phyloP scores from a whole-genome alignment of 129 eudicot genomes.

The Flaveria trinervia region DNA sequence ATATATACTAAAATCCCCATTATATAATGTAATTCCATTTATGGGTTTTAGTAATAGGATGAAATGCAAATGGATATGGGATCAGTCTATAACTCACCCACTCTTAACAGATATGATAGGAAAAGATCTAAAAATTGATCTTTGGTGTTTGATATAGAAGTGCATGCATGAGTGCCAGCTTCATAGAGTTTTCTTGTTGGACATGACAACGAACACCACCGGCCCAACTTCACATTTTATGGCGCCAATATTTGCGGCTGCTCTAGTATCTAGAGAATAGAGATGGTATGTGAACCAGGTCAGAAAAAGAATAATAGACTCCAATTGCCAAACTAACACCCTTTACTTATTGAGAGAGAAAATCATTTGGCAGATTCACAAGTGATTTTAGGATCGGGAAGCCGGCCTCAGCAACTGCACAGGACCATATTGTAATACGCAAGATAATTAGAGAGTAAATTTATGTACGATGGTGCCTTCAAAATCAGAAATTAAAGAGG shows the following conservation, averaged over 20 bases:
- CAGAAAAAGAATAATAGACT: conserved; percentile 83
- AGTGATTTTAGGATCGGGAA: conserved; percentile 44
- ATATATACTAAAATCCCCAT: too few species aligned
- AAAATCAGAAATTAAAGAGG: neutral
- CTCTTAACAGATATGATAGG: conserved; percentile 23
- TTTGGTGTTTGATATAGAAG: conserved; percentile 43
- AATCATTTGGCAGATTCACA: conserved; percentile 34
- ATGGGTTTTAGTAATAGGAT: too few species aligned
- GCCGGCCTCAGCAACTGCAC: conserved; percentile 38
- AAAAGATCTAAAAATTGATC: conserved; percentile 49
- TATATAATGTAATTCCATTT: too few species aligned
- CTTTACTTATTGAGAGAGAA: conserved; percentile 47
- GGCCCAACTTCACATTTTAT: conserved; percentile 89
- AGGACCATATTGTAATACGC: neutral
- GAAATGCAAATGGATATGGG: too few species aligned
- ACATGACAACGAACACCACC: conserved; percentile 71
- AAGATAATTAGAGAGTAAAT: neutral
- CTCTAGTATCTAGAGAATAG: conserved; percentile 53
- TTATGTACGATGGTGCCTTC: neutral
- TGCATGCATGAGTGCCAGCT: conserved; percentile 44
- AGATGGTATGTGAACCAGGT: conserved; percentile 93
- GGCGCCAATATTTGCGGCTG: conserved; percentile 79
- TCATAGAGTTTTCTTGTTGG: conserved; percentile 50
- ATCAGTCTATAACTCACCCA: too few species aligned
- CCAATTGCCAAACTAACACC: conserved; percentile 61